A percentile compares a stretch with the other conserved stretches of the same genome.
phyloP scores from a whole-genome alignment of 2,329 filamentous ascomycete genomes.

The Elsinoe arachidis region DNA sequence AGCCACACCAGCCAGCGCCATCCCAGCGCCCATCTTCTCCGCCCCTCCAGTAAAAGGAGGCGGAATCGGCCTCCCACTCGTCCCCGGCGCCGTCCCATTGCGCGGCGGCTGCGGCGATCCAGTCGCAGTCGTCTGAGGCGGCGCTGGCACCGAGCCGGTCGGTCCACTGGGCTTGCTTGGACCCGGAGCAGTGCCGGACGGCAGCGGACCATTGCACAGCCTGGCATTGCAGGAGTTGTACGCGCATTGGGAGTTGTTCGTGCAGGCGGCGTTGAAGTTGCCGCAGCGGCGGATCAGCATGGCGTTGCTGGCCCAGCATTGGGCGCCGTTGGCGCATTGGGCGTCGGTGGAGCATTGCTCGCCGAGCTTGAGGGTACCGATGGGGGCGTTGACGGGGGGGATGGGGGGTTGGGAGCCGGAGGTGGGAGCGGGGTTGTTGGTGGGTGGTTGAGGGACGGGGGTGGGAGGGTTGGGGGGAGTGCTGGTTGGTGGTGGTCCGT shows the following conservation, averaged over 20 bases:
- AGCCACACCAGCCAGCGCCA: background rate
- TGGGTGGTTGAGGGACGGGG: background rate
- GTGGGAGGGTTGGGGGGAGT: background rate
- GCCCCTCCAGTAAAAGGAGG: background rate
- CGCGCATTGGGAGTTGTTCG: constrained; percentile 19
- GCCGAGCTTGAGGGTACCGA: constrained; percentile 19
- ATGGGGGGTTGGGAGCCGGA: background rate
- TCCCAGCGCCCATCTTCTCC: background rate
- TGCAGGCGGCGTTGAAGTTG: constrained; percentile 21
- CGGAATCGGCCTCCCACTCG: background rate
- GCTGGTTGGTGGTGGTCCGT: constrained; percentile 14
- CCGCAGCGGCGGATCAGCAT: constrained; percentile 14
- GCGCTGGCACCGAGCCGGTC: background rate
- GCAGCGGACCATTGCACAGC: constrained; percentile 19
- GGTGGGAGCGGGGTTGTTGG: background rate
- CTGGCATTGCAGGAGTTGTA: constrained; percentile 22
- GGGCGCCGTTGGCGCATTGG: constrained; percentile 18
- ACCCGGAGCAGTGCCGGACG: background rate
- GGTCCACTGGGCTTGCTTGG: background rate
- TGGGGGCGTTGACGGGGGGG: constrained; percentile 17
- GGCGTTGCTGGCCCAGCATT: constrained; percentile 19
- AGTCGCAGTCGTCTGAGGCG: background rate
- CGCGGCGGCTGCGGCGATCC: background rate
- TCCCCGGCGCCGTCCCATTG: background rate
- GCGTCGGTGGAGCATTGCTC: constrained; percentile 16